These are phyloP conservation scores for Dichotomopilus funicola DNA, from an alignment of 2,329 filamentous ascomycete species.

Conservation along the genomic window DNA sequence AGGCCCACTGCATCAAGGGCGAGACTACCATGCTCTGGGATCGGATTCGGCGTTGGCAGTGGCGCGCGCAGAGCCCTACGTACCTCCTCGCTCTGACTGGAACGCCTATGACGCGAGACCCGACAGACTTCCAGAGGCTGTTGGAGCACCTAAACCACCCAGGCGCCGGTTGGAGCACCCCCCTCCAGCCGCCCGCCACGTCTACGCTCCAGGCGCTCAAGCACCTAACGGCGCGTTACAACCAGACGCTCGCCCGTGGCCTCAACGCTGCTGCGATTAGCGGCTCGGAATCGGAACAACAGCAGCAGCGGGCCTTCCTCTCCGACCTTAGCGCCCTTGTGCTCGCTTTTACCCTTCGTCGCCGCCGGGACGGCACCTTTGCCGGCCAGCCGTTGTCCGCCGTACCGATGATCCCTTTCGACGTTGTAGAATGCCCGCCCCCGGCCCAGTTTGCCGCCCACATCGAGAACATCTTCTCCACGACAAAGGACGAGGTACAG, in stretches of 20 bases:
- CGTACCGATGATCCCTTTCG: not conserved
- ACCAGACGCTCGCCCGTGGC: not conserved
- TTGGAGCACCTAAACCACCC: not conserved
- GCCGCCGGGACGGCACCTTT: not conserved
- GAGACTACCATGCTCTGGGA: not conserved
- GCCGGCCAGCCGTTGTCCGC: not conserved
- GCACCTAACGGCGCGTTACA: not conserved
- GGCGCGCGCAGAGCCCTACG: not conserved
- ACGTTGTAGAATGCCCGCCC: not conserved
- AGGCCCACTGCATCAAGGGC: slow-evolving; percentile 3
- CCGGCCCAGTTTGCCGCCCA: not conserved
- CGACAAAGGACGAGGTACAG: not conserved
- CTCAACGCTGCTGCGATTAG: not conserved
- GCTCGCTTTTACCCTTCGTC: not conserved
- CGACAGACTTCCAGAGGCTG: not conserved
- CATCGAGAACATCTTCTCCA: slow-evolving; percentile 1
- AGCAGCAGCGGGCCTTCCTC: slow-evolving; percentile 1
- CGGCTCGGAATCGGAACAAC: not conserved
- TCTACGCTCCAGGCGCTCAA: slow-evolving; percentile 1
- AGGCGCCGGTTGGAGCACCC: slow-evolving; percentile 1
- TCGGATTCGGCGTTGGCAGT: not conserved
- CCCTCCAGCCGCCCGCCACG: not conserved
- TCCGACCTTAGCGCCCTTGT: not conserved
- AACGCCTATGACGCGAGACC: slow-evolving; percentile 2
- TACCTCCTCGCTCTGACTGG: slow-evolving; percentile 1